Conservation (phyloP, 2,329 filamentous ascomycete genomes). For the Remersonia thermophila region DNA sequence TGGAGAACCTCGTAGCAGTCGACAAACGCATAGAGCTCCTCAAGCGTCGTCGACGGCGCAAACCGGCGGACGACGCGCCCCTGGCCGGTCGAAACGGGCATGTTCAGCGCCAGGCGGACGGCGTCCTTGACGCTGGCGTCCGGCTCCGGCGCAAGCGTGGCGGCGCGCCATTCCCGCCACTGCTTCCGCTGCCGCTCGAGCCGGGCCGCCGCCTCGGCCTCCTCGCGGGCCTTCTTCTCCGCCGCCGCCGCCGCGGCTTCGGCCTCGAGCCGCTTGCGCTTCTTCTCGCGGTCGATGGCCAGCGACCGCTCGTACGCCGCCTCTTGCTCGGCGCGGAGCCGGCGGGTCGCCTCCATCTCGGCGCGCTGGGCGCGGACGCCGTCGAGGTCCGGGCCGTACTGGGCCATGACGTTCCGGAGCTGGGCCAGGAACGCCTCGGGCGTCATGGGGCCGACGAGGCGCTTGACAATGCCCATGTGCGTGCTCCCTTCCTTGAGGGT, state of each 20-base stretch:
- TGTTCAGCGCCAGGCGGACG: constrained; percentile 58
- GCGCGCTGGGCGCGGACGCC: constrained; percentile 62
- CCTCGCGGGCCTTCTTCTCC: constrained; percentile 46
- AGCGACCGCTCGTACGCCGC: constrained; percentile 86
- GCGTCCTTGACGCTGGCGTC: constrained; percentile 47
- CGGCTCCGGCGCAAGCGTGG: constrained; percentile 57
- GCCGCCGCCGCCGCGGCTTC: constrained; percentile 57
- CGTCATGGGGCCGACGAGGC: constrained; percentile 60
- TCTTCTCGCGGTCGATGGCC: constrained; percentile 75
- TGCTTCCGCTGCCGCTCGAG: constrained; percentile 38
- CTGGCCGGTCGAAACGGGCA: constrained; percentile 47
- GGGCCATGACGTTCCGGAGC: constrained; percentile 58
- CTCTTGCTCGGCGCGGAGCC: constrained; percentile 77
- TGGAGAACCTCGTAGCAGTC: constrained; percentile 68
- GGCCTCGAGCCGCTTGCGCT: constrained; percentile 62
- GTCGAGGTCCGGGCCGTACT: constrained; percentile 64
- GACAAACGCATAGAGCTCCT: constrained; percentile 91
- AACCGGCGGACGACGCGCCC: constrained; percentile 72
- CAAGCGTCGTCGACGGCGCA: constrained; percentile 52
- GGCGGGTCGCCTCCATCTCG: constrained; percentile 71
- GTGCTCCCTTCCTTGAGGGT: constrained; percentile 74
- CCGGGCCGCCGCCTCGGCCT: constrained; percentile 47
- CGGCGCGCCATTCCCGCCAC: constrained; percentile 73
- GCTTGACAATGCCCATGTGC: constrained; percentile 80
- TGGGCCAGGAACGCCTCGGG: constrained; percentile 63